Percentiles rank a stretch among this genome's conserved stretches.
phyloP scores from a whole-genome alignment of 2,329 filamentous ascomycete species.

The Aspergillus novoparasiticus region DNA sequence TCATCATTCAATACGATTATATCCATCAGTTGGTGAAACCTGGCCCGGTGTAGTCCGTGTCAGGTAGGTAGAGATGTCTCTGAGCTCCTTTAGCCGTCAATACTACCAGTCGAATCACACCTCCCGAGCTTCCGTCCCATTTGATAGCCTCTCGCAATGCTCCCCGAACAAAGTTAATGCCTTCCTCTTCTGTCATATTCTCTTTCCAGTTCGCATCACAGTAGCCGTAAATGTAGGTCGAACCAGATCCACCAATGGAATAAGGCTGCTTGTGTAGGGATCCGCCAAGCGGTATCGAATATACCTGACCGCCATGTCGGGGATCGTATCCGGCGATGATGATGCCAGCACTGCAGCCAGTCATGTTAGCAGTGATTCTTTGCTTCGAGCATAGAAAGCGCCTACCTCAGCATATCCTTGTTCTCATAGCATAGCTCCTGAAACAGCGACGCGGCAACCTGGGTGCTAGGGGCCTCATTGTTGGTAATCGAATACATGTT shows the following conservation, averaged over 20 bases:
- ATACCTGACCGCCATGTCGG: constrained; percentile 93
- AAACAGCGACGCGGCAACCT: constrained; percentile 93
- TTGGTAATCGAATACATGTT: constrained; percentile 90
- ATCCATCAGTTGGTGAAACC: constrained; percentile 49
- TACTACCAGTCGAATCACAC: constrained; percentile 97
- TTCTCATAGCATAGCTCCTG: constrained; percentile 98
- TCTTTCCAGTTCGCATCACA: constrained; percentile 96
- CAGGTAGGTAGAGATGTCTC: constrained; percentile 92
- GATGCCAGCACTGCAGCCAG: constrained; percentile 74
- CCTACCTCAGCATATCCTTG: constrained; percentile 88
- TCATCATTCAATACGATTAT: constrained; percentile 19
- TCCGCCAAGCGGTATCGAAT: constrained; percentile 93
- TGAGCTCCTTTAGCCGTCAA: constrained; percentile 86
- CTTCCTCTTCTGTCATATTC: constrained; percentile 88
- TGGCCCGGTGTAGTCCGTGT: constrained; percentile 81
- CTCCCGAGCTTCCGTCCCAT: constrained; percentile 98
- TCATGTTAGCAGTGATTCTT: constrained; percentile 5
- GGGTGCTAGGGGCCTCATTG: constrained; percentile 86
- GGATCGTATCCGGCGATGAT: constrained; percentile 99
- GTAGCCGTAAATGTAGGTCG: constrained; percentile 99
- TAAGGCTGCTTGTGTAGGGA: constrained; percentile 98
- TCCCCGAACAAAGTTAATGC: constrained; percentile 89
- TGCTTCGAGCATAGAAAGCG: constrained; percentile 14
- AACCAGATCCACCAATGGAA: constrained; percentile 92
- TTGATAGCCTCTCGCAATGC: constrained; percentile 94